These are phyloP conservation scores for Excoecaria agallocha DNA, from an alignment of 345 rosid species.

Conservation along the genomic window DNA sequence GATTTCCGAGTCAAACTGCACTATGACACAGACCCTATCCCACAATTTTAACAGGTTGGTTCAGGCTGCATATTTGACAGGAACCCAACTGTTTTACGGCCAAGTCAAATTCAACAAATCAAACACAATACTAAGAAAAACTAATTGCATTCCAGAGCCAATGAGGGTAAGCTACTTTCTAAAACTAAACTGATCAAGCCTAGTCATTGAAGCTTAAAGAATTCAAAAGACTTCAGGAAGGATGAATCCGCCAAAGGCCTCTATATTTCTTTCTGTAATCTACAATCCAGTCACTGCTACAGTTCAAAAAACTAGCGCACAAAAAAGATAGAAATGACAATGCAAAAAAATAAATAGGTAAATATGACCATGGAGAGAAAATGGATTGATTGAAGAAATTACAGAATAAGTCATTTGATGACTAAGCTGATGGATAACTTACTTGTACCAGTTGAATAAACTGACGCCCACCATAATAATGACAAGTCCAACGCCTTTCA, in stretches of 20 bases:
- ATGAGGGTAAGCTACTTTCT: not conserved
- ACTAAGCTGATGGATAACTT: constrained; percentile 39
- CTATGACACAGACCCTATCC: too few relatives aligned
- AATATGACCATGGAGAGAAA: not conserved
- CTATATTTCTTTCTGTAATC: not conserved
- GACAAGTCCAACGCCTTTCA: constrained; percentile 83
- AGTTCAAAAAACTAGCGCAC: not conserved
- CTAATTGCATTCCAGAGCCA: not conserved
- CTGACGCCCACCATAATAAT: constrained; percentile 85
- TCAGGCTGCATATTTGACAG: not conserved
- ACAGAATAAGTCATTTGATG: not conserved
- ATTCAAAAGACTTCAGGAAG: not conserved
- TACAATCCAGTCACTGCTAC: not conserved
- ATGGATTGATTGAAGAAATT: not conserved
- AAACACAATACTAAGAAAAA: not conserved
- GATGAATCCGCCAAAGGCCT: not conserved
- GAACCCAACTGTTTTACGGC: not conserved
- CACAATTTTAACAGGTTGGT: not conserved
- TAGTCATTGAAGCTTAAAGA: not conserved
- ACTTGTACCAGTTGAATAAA: constrained; percentile 99
- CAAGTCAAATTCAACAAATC: not conserved
- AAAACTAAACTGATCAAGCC: not conserved
- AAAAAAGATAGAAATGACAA: not conserved
- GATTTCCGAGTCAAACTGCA: too few relatives aligned
- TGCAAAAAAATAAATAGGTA: not conserved